Percentiles rank a stretch among this genome's conserved stretches.
phyloP scores from a whole-genome alignment of 2,329 filamentous ascomycete species.

The Aspergillus tanneri region DNA sequence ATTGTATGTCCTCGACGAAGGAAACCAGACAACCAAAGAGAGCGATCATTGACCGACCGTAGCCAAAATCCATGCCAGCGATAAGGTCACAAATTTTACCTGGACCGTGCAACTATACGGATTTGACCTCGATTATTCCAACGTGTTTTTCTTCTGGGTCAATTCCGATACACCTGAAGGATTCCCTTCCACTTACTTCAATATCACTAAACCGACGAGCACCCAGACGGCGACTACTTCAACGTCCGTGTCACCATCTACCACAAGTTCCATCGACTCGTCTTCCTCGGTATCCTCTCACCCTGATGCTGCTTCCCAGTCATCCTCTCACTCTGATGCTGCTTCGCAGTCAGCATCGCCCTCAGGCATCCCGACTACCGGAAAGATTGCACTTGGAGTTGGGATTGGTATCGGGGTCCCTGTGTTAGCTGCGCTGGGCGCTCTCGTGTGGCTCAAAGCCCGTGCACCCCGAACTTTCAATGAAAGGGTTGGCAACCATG shows the following conservation, averaged over 20 bases:
- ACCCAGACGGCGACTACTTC: neutral
- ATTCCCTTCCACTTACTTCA: conserved; percentile 17
- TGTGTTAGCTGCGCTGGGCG: conserved; percentile 5
- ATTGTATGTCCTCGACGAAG: conserved; percentile 5
- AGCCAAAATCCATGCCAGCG: conserved; percentile 15
- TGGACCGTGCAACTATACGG: conserved; percentile 21
- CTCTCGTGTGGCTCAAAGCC: conserved; percentile 11
- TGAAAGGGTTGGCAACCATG: too few species aligned
- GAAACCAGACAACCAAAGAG: neutral
- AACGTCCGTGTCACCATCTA: neutral
- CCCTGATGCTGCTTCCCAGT: neutral
- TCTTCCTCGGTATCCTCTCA: neutral
- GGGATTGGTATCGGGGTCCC: conserved; percentile 13
- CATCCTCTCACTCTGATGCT: neutral
- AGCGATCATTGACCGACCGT: neutral
- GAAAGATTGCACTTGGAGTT: conserved; percentile 14
- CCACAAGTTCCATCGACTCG: neutral
- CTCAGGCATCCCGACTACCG: conserved; percentile 1
- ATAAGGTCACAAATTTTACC: conserved; percentile 17
- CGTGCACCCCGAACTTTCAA: too few species aligned
- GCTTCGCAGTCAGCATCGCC: neutral
- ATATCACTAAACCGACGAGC: conserved; percentile 15
- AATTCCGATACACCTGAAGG: conserved; percentile 13
- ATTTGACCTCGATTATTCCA: conserved; percentile 15
- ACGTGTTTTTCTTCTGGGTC: conserved; percentile 21